Evolutionary conservation across 176 grass and related monocot genomes (phyloP).

Genomic region (Luzula sylvatica): DNA sequence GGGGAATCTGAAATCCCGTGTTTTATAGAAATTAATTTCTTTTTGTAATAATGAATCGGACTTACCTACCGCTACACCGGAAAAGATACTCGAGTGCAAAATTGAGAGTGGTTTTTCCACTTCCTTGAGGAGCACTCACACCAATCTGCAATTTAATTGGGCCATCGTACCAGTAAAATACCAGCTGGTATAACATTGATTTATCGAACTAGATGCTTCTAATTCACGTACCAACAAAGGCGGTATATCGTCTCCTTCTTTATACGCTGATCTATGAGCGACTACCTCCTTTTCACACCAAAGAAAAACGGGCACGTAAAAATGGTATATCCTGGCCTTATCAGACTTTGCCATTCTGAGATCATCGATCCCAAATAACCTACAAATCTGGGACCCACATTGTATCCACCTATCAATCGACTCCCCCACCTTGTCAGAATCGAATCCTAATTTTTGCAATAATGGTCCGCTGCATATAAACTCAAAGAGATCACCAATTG

Average conservation of each 20-base stretch:
- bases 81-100: conserved; percentile 90
- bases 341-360: conserved; percentile 47
- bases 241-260: conserved; percentile 66
- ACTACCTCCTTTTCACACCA: conserved; percentile 83
- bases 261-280: conserved; percentile 53
- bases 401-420: conserved; percentile 72
- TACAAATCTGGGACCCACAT: conserved; percentile 43
- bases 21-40: too few relatives aligned
- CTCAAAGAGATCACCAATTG: conserved; percentile 58
- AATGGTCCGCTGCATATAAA: conserved; percentile 82
- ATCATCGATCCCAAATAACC: conserved; percentile 63
- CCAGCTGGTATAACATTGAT: too few relatives aligned
- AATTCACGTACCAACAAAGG: conserved; percentile 60
- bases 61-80: conserved; percentile 54
- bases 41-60: conserved; percentile 19
- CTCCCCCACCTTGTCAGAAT: conserved; percentile 41
- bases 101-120: conserved; percentile 96
- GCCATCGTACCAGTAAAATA: background rate
- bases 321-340: conserved; percentile 84
- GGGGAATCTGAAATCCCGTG: background rate
- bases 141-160: conserved; percentile 52
- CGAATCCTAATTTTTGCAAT: conserved; percentile 66
- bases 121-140: conserved; percentile 91
- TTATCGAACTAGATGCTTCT: too few relatives aligned
- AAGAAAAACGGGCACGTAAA: conserved; percentile 80